phyloP scores from a whole-genome alignment of 106 monocot genomes.

The Platanthera guangdongensis region DNA sequence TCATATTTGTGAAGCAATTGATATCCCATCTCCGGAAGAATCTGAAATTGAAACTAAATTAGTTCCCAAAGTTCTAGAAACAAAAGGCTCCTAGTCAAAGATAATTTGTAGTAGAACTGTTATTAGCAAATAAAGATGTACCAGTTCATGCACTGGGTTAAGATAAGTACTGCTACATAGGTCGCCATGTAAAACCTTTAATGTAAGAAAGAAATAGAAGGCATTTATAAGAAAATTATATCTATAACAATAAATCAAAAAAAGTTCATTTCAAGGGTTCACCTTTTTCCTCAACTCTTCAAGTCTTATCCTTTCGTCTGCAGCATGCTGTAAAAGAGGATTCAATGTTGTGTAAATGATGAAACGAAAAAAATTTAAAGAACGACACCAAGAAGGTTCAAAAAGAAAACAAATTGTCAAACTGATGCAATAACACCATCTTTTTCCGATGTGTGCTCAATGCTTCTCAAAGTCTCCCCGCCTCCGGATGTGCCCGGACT shows the following conservation, averaged over 20 bases:
- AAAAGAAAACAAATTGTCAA: too few species aligned
- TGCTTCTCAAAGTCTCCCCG: too few species aligned
- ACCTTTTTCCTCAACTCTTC: slow-evolving; percentile 93
- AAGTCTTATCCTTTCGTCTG: slow-evolving; percentile 94
- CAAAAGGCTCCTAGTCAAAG: not conserved
- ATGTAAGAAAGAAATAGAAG: slow-evolving; percentile 8
- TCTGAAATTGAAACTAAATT: slow-evolving; percentile 25
- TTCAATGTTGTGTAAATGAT: not conserved
- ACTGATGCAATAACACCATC: not conserved
- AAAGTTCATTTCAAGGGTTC: not conserved
- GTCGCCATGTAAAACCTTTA: slow-evolving; percentile 78
- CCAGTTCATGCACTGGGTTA: slow-evolving; percentile 70
- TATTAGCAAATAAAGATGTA: slow-evolving; percentile 16
- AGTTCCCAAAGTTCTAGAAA: not conserved
- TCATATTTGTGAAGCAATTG: slow-evolving; percentile 80
- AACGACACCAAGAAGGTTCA: not conserved
- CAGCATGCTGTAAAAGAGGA: slow-evolving; percentile 71
- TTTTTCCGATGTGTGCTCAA: too few species aligned
- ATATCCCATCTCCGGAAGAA: slow-evolving; percentile 78
- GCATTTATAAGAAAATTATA: not conserved
- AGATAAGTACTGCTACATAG: slow-evolving; percentile 43
- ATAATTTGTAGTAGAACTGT: slow-evolving; percentile 1
- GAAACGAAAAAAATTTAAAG: not conserved
- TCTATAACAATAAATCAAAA: not conserved
- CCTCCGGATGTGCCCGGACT: too few species aligned